Conservation (phyloP, 169 alveolate genomes). For the Plasmodium gaboni region DNA sequence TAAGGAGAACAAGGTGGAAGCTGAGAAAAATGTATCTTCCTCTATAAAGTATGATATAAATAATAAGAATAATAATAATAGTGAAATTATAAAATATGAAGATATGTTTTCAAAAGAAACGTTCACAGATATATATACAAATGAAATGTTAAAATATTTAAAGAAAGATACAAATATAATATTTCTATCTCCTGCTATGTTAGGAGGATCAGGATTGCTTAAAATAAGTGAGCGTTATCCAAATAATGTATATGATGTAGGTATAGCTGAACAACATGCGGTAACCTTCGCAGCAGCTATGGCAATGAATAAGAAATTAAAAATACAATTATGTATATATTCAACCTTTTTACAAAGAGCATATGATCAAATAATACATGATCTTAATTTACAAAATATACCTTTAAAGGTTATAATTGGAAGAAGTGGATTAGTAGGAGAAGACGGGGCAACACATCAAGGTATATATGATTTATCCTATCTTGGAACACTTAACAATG, state of each 20-base stretch:
- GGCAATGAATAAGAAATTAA: constrained; percentile 85
- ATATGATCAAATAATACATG: constrained; percentile 89
- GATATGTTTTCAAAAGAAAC: constrained; percentile 59
- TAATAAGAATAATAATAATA: neutral
- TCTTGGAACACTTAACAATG: constrained; percentile 86
- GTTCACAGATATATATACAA: constrained; percentile 82
- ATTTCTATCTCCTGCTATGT: constrained; percentile 90
- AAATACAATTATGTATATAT: constrained; percentile 87
- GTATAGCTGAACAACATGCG: constrained; percentile 94
- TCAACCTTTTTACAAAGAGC: constrained; percentile 93
- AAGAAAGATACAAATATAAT: constrained; percentile 81
- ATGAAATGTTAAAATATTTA: constrained; percentile 79
- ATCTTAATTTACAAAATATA: constrained; percentile 85
- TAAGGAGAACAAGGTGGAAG: neutral
- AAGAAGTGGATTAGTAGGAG: constrained; percentile 91
- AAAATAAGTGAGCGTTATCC: constrained; percentile 81
- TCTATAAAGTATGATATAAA: neutral
- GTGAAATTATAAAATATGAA: neutral
- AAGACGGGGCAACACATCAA: constrained; percentile 92
- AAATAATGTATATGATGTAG: constrained; percentile 90
- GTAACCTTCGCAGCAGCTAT: constrained; percentile 91
- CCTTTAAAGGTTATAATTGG: constrained; percentile 86
- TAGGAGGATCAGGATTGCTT: constrained; percentile 90
- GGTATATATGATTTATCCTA: constrained; percentile 89
- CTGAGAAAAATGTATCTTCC: neutral